Conservation (phyloP, 176 grass and related monocot species). For the Avena sativa region DNA sequence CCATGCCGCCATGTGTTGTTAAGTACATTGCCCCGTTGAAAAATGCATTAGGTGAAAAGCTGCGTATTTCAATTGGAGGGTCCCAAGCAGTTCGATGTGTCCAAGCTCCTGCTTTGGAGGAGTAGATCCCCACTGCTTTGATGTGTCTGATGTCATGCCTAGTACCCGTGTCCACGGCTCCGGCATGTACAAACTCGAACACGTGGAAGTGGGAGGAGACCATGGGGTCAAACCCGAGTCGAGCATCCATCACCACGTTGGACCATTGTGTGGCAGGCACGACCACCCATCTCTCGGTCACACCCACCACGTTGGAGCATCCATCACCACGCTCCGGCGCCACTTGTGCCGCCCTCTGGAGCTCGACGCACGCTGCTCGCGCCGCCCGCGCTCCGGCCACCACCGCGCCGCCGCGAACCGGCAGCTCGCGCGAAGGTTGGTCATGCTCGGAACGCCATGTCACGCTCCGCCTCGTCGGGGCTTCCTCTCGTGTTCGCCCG, state of each 20-base stretch:
- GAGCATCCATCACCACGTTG: background rate
- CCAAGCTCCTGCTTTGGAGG: background rate
- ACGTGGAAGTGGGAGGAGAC: background rate
- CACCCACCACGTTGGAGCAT: too few species aligned
- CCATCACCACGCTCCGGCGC: too few species aligned
- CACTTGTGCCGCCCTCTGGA: too few species aligned
- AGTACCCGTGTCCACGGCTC: background rate
- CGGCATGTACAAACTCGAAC: background rate
- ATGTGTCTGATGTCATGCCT: background rate
- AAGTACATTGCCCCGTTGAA: background rate
- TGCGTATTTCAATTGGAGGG: background rate
- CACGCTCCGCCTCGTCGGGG: too few species aligned
- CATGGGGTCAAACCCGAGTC: background rate
- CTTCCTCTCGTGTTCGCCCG: too few species aligned
- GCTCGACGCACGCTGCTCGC: too few species aligned
- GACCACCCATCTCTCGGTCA: background rate
- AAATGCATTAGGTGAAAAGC: background rate
- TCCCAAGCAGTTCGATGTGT: background rate
- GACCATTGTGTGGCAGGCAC: background rate
- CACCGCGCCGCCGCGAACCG: too few species aligned
- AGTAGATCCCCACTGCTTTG: conserved; percentile 7
- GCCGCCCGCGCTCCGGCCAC: too few species aligned
- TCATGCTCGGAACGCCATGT: too few species aligned
- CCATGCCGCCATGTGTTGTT: background rate
- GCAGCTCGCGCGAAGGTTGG: too few species aligned